phyloP scores from a whole-genome alignment of 768 basidiomycete species.

The Tricholoma sp. region DNA sequence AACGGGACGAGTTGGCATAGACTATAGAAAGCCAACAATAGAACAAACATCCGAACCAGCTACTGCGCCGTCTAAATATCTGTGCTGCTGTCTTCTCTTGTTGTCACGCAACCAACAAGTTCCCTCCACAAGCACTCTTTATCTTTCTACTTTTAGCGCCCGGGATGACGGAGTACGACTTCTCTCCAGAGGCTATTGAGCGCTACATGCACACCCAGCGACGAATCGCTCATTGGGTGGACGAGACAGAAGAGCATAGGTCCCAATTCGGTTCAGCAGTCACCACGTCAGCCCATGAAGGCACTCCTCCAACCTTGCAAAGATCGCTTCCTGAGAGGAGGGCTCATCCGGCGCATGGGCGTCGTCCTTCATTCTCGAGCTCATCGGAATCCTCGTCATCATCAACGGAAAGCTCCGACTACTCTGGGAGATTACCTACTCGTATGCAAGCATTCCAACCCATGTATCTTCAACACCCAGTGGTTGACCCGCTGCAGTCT shows the following conservation, averaged over 20 bases:
- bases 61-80: background rate
- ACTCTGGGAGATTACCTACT: constrained; percentile 4
- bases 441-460: constrained; percentile 7
- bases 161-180: constrained; percentile 58
- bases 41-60: background rate
- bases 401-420: background rate
- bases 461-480: constrained; percentile 6
- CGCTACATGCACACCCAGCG: constrained; percentile 40
- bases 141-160: background rate
- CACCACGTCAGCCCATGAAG: background rate
- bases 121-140: background rate
- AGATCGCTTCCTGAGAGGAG: background rate
- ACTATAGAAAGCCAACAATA: constrained; percentile 9
- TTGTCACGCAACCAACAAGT: background rate
- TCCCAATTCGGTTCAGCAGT: constrained; percentile 19
- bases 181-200: constrained; percentile 51
- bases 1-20: constrained; percentile 1
- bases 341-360: constrained; percentile 1
- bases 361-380: constrained; percentile 4
- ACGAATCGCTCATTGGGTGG: constrained; percentile 48
- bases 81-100: background rate
- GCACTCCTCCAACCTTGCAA: constrained; percentile 4
- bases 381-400: constrained; percentile 11
- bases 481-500: background rate
- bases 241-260: constrained; percentile 37